Evolutionary conservation across 129 eudicot species (phyloP).

Genomic region (carrot (Daucus carota)): DNA sequence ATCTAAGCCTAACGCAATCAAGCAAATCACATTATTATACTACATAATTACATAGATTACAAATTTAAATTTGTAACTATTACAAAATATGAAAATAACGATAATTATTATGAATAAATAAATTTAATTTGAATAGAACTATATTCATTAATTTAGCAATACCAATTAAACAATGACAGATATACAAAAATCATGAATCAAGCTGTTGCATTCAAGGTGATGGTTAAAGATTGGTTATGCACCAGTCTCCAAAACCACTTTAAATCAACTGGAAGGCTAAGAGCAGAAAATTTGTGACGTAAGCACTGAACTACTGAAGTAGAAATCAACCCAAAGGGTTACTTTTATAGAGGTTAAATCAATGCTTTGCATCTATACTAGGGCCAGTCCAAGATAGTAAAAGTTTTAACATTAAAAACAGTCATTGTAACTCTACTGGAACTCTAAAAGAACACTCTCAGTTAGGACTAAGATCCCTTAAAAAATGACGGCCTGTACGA

Average conservation of each 20-base stretch:
- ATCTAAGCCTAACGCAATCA: not conserved
- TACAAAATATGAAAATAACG: not conserved
- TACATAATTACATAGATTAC: not conserved
- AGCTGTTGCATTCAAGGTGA: not conserved
- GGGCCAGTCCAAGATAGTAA: not conserved
- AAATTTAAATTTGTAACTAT: not conserved
- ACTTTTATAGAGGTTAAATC: not conserved
- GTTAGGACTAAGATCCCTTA: not conserved
- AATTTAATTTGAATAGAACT: not conserved
- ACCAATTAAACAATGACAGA: not conserved
- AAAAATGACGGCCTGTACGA: not conserved
- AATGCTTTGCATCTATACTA: not conserved
- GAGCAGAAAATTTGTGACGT: not conserved
- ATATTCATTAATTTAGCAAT: not conserved
- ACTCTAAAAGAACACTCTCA: not conserved
- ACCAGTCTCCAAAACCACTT: not conserved
- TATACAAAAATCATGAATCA: not conserved
- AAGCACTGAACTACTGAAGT: not conserved
- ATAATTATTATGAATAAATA: not conserved
- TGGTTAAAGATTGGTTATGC: not conserved
- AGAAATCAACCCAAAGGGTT: not conserved
- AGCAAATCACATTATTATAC: not conserved
- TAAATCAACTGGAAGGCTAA: not conserved
- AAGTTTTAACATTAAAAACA: not conserved
- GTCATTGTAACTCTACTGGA: not conserved